Evolutionary conservation across 768 basidiomycete species (phyloP), one percentile per base, ranked within the genome.

Genomic region (Kwoniella sp.): DNA sequence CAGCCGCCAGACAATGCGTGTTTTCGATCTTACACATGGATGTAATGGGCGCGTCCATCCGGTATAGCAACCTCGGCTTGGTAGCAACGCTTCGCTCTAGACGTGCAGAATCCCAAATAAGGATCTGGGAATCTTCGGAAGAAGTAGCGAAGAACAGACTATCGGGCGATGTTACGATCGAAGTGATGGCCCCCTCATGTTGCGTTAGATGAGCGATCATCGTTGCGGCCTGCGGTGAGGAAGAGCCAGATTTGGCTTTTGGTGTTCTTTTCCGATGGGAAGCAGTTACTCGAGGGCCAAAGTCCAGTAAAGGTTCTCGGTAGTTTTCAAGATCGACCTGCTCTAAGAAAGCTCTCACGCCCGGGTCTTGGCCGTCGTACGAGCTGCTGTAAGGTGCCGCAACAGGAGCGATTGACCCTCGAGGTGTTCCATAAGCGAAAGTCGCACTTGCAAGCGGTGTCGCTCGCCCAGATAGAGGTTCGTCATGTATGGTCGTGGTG

Each of bases 21-120:
- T 71, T 87, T 68, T 96, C 93, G 56, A 98, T 82, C 65, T 89
- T 87, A 77, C 91, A 92, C 17, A 96, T 84, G 25, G 82, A 81
- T 60, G 86, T 86, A 46, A 88, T 82, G 19, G 85, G 84, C 0
- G 89, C 88, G 70, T 91, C 87, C 70, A 89, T 86, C 17, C 68
- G 64, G 44, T 76, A 81, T 17, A 73, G 76, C 54, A 82, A 74
- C 24, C 83, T 65, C 21, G 83, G 80, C 53, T 91, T 91, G 76
- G 89, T 89, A 22, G 93, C 91, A 19, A 96, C 91, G 79, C 92
- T 97, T 60, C 94, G 85, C 76, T 97, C 95, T 49, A 98, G 83
- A n/a, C 92, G 84, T 8, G 91, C 90, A 1, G 92, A 75, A 68
- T 85, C 84, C 84, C 84, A 84, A 2, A 84, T 74, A 53, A 80